phyloP scores from a whole-genome alignment of 805 yeast genomes.

The Saccharomycopsis fodiens region DNA sequence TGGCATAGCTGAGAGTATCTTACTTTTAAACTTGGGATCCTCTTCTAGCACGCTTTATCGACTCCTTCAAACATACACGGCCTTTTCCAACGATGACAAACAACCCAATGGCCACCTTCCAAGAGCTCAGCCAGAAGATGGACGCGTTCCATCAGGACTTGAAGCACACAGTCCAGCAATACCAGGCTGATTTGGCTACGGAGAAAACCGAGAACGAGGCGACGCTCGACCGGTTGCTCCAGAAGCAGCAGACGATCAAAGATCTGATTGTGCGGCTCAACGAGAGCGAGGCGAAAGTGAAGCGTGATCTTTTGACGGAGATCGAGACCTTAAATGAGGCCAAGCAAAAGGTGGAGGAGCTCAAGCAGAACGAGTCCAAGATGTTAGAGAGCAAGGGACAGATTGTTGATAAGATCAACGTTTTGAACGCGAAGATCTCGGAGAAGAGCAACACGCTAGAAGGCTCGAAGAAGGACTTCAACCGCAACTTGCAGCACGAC shows the following conservation, averaged over 20 bases:
- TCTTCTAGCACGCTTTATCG: too few relatives aligned
- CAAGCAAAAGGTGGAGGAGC: constrained; percentile 14
- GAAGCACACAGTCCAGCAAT: constrained; percentile 8
- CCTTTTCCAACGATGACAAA: too few relatives aligned
- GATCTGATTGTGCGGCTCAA: constrained; percentile 1
- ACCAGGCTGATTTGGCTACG: constrained; percentile 3
- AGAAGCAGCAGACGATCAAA: constrained; percentile 1
- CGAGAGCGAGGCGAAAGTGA: constrained; percentile 8
- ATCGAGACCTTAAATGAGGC: constrained; percentile 10
- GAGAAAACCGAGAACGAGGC: not conserved
- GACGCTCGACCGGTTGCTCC: constrained; percentile 1
- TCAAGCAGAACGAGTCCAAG: constrained; percentile 8
- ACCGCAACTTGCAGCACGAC: constrained; percentile 13
- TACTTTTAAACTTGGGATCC: too few relatives aligned
- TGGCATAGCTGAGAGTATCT: too few relatives aligned
- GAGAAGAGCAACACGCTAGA: constrained; percentile 7
- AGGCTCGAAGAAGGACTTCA: constrained; percentile 9
- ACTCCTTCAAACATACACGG: too few relatives aligned
- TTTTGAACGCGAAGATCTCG: constrained; percentile 9
- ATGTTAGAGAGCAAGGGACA: constrained; percentile 2
- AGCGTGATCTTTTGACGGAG: constrained; percentile 7
- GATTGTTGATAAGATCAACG: constrained; percentile 3
- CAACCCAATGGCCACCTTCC: not conserved
- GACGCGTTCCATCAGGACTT: constrained; percentile 10
- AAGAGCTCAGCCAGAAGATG: constrained; percentile 14